Percentiles rank a stretch among this genome's conserved stretches.
Conservation (phyloP, 1,284 basidiomycete species). For the Microbotryum silenes-acaulis region DNA sequence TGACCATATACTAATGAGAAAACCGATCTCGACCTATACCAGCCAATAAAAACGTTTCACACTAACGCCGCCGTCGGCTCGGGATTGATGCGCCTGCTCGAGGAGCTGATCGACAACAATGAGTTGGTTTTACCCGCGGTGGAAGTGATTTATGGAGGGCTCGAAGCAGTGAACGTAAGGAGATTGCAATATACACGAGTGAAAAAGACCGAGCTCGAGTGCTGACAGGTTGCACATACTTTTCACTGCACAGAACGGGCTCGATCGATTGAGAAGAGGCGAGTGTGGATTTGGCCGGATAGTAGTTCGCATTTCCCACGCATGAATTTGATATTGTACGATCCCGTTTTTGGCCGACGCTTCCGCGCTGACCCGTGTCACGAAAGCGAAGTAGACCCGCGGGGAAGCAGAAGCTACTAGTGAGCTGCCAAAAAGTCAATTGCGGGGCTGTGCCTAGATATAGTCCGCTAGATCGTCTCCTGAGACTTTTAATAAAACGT, state of each 20-base stretch:
- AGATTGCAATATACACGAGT: neutral
- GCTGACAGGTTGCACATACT: neutral
- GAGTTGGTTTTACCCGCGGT: conserved; percentile 11
- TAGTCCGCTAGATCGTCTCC: too few species aligned
- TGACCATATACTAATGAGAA: too few species aligned
- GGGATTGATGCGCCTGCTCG: conserved; percentile 11
- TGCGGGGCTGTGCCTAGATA: too few species aligned
- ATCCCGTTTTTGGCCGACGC: neutral
- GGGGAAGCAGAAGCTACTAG: too few species aligned
- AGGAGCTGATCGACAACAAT: conserved; percentile 4
- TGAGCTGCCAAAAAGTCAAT: too few species aligned
- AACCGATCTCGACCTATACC: neutral
- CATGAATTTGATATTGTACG: neutral
- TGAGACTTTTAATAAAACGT: too few species aligned
- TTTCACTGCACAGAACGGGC: conserved; percentile 2
- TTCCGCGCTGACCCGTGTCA: neutral
- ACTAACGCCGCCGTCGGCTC: conserved; percentile 11
- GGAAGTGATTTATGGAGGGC: conserved; percentile 12
- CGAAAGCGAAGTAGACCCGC: too few species aligned
- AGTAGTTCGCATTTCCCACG: conserved; percentile 5
- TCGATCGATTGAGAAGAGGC: conserved; percentile 9
- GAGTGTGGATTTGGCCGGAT: conserved; percentile 11
- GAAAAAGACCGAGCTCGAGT: too few species aligned
- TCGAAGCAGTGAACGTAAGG: conserved; percentile 12
- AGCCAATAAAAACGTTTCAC: conserved; percentile 18